Evolutionary conservation across 805 yeast species (phyloP).

Genomic region (Starmerella apicola): DNA sequence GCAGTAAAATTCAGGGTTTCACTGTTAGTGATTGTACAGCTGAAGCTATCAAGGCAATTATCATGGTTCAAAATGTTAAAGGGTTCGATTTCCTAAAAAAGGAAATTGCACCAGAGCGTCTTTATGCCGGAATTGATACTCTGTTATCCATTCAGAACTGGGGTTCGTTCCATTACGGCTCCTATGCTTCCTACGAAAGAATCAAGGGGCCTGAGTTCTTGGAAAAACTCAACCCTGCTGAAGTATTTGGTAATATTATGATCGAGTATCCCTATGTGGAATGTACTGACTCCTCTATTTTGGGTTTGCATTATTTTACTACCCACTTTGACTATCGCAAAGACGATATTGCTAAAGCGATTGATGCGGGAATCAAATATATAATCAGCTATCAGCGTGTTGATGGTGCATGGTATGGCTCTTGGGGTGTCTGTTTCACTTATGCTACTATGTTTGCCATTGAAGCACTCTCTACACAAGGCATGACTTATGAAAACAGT

Average conservation of each 20-base stretch:
- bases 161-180: constrained; percentile 71
- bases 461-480: constrained; percentile 73
- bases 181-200: constrained; percentile 82
- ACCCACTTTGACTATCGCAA: constrained; percentile 52
- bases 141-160: constrained; percentile 64
- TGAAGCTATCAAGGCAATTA: constrained; percentile 82
- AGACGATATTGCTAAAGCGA: constrained; percentile 54
- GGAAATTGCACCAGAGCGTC: constrained; percentile 41
- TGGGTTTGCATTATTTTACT: constrained; percentile 73
- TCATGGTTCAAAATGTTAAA: constrained; percentile 71
- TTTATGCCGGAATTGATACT: constrained; percentile 64
- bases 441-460: constrained; percentile 97
- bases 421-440: constrained; percentile 95
- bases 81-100: constrained; percentile 38
- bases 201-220: constrained; percentile 68
- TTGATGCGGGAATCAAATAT: constrained; percentile 59
- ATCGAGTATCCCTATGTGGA: constrained; percentile 97
- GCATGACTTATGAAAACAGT: constrained; percentile 48
- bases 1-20: constrained; percentile 91
- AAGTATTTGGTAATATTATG: constrained; percentile 96
- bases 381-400: constrained; percentile 52
- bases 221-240: constrained; percentile 86
- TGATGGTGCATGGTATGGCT: constrained; percentile 97
- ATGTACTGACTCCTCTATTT: constrained; percentile 89
- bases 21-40: constrained; percentile 96